Evolutionary conservation across 2,329 filamentous ascomycete genomes (phyloP), one percentile per base, ranked within the genome.

Genomic region (Chaetothyriales sp.): DNA sequence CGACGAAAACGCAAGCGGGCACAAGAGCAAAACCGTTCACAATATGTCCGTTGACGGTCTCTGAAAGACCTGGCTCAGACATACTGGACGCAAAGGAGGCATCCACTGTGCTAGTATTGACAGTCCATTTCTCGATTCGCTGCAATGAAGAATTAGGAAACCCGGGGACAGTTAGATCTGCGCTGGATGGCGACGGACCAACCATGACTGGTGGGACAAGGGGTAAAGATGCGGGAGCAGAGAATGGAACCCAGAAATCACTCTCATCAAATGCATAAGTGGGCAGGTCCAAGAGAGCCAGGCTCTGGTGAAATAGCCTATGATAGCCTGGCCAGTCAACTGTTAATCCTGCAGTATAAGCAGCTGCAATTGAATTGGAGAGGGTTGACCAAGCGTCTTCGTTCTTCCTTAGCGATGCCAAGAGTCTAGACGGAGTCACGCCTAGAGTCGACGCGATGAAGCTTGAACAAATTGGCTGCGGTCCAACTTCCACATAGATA

Each of bases 1-100:
- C 81, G 10, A 77, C 78, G 54, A 82, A 78, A 46, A 81, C 59
- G 49, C 68, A 69, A 44, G 82, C 84, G 5, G 84, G 81, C 61
- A 79, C 83, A 15, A 86, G 72, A 44, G 78, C 73, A 51, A 76
- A 75, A 47, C 80, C 81, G 62, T 86, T 85, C 63, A 85, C 81
- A 61, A 79, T 68, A 63, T 86, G 83, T 20, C 83, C 83, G 47
- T 72, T 72, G 51, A 84, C 77, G 6, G 81, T 73, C 33, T 74
- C 73, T 61, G 77, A 76, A 20, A 86, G 71, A 58, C 85, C 78
- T 33, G 77, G 74, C 33, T 83, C 77, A 20, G 76, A 75, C 46
- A 86, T 70, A 56, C 84, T 81, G 10, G 82, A 82, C 66, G 84
- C 80, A 8, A 81, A 77, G 57, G 83, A 73, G 19, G 85, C 69